Base-by-base conservation (phyloP, 441 rosid genomes). In the Populus tomentosa region DNA sequence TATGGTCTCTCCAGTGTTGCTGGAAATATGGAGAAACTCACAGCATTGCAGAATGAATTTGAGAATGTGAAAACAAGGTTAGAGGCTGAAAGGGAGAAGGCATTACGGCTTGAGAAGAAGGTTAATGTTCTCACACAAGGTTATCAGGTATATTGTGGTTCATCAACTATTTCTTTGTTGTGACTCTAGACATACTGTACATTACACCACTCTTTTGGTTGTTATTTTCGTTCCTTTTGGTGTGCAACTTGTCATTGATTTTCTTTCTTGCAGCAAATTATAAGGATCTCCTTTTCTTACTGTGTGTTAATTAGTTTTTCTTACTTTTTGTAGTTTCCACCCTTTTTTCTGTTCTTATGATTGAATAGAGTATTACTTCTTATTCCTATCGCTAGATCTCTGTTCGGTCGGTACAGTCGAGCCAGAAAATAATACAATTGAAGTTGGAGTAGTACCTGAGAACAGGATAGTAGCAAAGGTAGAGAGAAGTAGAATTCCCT, bases 1-100 rank as follows among this genome's bases (percentile, higher is more conserved):
- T 93, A 87, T 71, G 98, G 95, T 81, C 94, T 91, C 70, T 85
- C 98, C 26, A 97, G 98, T 88, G 98, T 97, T 81, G 99, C 98
- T 73, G 97, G 88, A 80, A 91, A 86, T 75, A 84, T 85, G 62
- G 99, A 97, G 83, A 97, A 97, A 87, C 88, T 97, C 74, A 89
- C 97, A 33, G 97, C 98, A 20, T 84, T 92, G 80, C 95, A 92
- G 80, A 83, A 85, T 80, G 98, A 97, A 80, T 90, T 90, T 87
- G 97, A 97, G 40, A 83, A 85, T 77, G 88, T 89, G 3, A 94
- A 90, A 82, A 87, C 77, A 82, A 92, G 87, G 84, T 81, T 93
- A 79, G 98, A 94, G 80, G 89, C 85, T 66, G 98, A 97, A 85
- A 90, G 90, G 86, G 93, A 87, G 83, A 97, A 93, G 87, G 96